These are phyloP conservation scores for Ophiocordyceps robertsii DNA, from an alignment of 2,329 filamentous ascomycete species.

Conservation along the genomic window DNA sequence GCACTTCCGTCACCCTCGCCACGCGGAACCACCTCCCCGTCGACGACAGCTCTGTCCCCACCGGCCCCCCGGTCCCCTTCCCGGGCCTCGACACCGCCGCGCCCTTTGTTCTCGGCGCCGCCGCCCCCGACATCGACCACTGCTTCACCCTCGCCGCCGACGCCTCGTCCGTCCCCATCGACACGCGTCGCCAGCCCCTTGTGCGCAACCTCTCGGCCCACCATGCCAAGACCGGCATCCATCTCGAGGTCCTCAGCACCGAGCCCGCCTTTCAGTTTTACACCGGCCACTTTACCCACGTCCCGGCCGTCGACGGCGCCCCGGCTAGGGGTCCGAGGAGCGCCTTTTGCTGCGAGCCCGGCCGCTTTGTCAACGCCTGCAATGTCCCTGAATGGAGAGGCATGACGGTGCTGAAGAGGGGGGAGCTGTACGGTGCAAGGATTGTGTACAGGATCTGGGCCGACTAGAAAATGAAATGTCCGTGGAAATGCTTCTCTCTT, in stretches of 20 bases:
- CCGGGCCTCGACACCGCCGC: conserved; percentile 50
- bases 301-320: conserved; percentile 50
- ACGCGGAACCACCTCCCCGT: conserved; percentile 57
- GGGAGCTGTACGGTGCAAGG: conserved; percentile 66
- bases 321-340: conserved; percentile 54
- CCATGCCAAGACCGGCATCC: conserved; percentile 61
- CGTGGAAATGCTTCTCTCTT: no score
- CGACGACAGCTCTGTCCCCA: conserved; percentile 62
- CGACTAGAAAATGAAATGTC: conserved; percentile 24
- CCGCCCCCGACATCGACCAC: conserved; percentile 70
- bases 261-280: conserved; percentile 98
- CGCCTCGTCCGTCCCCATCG: conserved; percentile 44
- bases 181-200: conserved; percentile 51
- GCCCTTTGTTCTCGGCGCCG: conserved; percentile 58
- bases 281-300: conserved; percentile 73
- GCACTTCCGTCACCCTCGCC: conserved; percentile 53
- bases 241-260: conserved; percentile 79
- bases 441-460: conserved; percentile 82
- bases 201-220: conserved; percentile 55
- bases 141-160: conserved; percentile 71
- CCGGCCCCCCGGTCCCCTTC: conserved; percentile 49
- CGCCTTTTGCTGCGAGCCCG: conserved; percentile 87
- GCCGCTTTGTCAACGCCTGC: conserved; percentile 76
- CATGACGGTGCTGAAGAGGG: conserved; percentile 73
- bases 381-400: conserved; percentile 70